Conservation (phyloP, 2,329 filamentous ascomycete genomes). For the Verruconis gallopava region DNA sequence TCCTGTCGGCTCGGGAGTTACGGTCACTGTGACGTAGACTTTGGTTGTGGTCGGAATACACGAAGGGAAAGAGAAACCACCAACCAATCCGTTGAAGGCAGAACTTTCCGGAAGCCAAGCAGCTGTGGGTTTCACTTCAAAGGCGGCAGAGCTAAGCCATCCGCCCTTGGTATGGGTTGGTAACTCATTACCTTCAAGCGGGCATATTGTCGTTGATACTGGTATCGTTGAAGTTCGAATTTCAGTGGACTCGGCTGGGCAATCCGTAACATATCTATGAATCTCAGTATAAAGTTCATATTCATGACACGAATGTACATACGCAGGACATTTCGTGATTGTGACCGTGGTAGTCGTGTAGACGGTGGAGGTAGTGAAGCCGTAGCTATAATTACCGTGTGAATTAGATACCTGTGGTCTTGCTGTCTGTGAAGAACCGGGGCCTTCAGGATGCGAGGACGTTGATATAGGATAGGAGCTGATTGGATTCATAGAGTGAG, state of each 20-base stretch:
- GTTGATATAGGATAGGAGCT: too few species aligned
- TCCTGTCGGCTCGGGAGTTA: background rate
- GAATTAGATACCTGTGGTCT: too few species aligned
- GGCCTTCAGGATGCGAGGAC: too few species aligned
- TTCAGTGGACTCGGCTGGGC: background rate
- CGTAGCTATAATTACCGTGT: background rate
- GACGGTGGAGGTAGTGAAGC: slow-evolving; percentile 3
- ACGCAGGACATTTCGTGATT: background rate
- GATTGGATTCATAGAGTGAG: too few species aligned
- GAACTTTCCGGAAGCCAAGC: background rate
- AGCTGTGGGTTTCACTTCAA: background rate
- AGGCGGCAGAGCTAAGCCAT: background rate
- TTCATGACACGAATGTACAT: background rate
- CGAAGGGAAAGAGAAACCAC: background rate
- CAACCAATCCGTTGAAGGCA: background rate
- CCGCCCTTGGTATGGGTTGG: background rate
- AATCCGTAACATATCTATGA: background rate
- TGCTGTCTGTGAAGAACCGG: too few species aligned
- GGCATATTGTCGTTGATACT: background rate
- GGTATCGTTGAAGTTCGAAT: background rate
- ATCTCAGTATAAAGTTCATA: background rate
- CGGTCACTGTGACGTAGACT: slow-evolving; percentile 2
- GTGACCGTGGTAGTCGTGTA: slow-evolving; percentile 1
- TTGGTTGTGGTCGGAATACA: slow-evolving; percentile 5
- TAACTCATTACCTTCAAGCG: background rate